Base-by-base conservation (phyloP, 148 eudicot genomes). In the Fallopia convolvulus region DNA sequence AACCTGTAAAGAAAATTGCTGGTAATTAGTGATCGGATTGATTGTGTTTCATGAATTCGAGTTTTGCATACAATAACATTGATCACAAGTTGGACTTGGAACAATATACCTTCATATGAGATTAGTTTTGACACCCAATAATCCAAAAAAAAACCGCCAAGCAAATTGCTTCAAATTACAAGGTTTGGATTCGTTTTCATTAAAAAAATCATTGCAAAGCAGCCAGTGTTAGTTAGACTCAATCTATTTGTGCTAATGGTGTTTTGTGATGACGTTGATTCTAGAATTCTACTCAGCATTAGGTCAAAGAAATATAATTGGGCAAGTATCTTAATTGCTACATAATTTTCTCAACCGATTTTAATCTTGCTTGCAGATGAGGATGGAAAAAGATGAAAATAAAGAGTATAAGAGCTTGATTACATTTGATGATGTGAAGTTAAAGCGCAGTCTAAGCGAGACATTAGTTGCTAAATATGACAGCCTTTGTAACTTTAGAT, bases 341-440 rank as follows among this genome's bases (percentile, higher is more conserved):
- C 13, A n/a, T n/a, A n/a, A 23, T 61, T 61, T 23, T n/a, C 21
- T 26, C 14, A 23, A n/a, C 33, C 30, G 2, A 61, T 11, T 26
- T 61, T 39, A 61, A 26, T 61, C 70, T 61, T 61, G 36, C 6
- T 3, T 26, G 83, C 84, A 80, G 83, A 77, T 52, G 68, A 81
- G 76, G 60, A 52, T 72, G 68, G 86, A 85, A 42, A 80, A 81
- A 20, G 83, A 83, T n/a, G 83, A 83, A 74, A 81, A 74, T 17
- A 72, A 76, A 26, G 84, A 87, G 78, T 92, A 88, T 39, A 79
- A 49, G 77, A 21, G 76, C 53, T 77, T 88, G 79, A 88, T 90
- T 77, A 87, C 85, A 18, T 87, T 91, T 47, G 90, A 71, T 75
- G 85, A 89, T 49, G 70, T 70, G 68, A 89, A 86, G 84, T 20